These are phyloP conservation scores for Chlamydomonas urium DNA, from an alignment of 139 green algal genomes.

Conservation along the genomic window DNA sequence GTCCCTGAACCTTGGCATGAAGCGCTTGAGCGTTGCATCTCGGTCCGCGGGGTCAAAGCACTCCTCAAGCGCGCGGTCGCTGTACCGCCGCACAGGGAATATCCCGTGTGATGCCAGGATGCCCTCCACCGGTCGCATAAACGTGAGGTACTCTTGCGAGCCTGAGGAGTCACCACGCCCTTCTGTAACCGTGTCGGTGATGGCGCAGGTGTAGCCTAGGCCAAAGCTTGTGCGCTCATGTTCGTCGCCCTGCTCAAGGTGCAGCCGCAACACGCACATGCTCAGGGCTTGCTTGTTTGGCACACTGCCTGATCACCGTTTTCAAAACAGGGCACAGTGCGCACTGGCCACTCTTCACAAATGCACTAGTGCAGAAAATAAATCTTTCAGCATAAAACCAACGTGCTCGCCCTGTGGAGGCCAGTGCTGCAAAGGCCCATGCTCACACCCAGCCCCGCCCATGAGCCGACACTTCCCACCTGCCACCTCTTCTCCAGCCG, in stretches of 20 bases:
- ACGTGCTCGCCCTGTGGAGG: too few species aligned
- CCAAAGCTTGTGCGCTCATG: too few species aligned
- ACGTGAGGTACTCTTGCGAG: constrained; percentile 20
- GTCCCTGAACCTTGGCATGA: not conserved
- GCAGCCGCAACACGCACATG: not conserved
- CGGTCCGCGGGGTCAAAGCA: not conserved
- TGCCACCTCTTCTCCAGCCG: constrained; percentile 58
- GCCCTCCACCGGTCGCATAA: constrained; percentile 7
- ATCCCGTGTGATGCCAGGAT: constrained; percentile 12
- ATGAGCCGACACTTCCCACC: too few species aligned
- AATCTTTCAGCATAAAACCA: too few species aligned
- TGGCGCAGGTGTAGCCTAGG: constrained; percentile 64
- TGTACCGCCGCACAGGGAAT: not conserved
- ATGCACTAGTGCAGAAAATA: too few species aligned
- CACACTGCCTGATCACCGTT: not conserved
- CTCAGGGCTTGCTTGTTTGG: not conserved
- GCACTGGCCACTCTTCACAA: too few species aligned
- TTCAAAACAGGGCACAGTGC: not conserved
- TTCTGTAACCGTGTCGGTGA: constrained; percentile 77
- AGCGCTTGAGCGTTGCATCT: constrained; percentile 1
- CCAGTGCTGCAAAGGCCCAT: too few species aligned
- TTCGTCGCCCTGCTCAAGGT: not conserved
- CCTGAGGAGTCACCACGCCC: constrained; percentile 23
- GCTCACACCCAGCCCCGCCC: too few species aligned
- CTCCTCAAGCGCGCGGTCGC: not conserved